Evolutionary conservation across 1,284 basidiomycete genomes (phyloP), one percentile per base, ranked within the genome.

Genomic region (Naganishia albida): DNA sequence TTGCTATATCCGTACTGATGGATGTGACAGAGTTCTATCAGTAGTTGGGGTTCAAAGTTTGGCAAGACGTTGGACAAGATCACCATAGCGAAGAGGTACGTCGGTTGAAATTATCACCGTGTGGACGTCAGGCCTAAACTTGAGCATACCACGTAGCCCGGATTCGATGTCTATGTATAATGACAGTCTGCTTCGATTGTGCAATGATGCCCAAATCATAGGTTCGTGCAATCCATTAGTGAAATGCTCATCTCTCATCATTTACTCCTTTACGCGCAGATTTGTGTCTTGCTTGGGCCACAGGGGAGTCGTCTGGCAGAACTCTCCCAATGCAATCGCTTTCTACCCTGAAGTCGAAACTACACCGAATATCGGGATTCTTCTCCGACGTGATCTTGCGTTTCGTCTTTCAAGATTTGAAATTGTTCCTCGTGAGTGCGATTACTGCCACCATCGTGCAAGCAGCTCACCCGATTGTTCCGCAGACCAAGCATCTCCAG

Each of bases 141-240:
- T n/a, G n/a, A 26, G 66, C 56, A 48, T 59, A 25, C 63, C 67
- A 7, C 7, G n/a, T 73, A 94, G 91, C 72, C 83, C 92, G 62
- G 93, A 97, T 76, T 92, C 91, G 23, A 90, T 91, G 1, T 87
- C 88, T 2, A 84, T 85, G 16, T 97, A 98, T 76, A 88, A 93
- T 67, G 85, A 89, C 69, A 86, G 86, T 26, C 83, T 98, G 59
- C 83, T 84, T 64, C 85, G 84, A 72, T 83, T 96, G 20, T 93
- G 95, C 75, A 78, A 78, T 23, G 84, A 87, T 67, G 84, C 85
- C 2, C 91, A 95, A 72, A 81, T 91, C 16, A 84, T 97, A 38
- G 78, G 81, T 81, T 56, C 65, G 80, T 72, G 34, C 34, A 10
- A 34, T 34, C 10, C 10, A 4, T 34, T 34, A 10, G 10, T 34